Base-by-base conservation (phyloP, 2,329 filamentous ascomycete species). In the Truncatella angustata region DNA sequence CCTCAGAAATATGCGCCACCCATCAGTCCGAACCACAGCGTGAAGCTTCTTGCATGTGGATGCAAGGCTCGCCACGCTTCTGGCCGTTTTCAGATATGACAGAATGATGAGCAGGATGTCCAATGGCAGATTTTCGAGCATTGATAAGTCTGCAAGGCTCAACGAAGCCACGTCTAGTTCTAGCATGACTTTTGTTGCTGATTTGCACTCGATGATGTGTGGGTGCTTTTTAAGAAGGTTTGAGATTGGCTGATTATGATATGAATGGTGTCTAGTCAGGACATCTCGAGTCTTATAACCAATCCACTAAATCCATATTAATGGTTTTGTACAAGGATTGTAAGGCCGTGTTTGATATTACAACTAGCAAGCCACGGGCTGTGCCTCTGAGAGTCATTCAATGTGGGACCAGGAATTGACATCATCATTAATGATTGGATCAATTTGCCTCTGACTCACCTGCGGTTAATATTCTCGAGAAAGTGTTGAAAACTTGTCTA, bases 81-180 rank as follows among this genome's bases (percentile, higher is more conserved):
- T 67, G 40, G 79, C 76, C 9, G 74, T 78, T 54, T 78, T 70
- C 42, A 82, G 61, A 55, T 76, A 65, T 26, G 70, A 66, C 46
- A 81, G 56, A 10, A 82, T 64, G 54, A 79, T 70, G 54, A 79
- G 72, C 16, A 82, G 56, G 50, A 82, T 64, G 53, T 82, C 79
- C 58, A 75, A 70, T 4, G 79, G 77, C 5, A 82, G 71, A 28
- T 64, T 65, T 51, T 69, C 67, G 54, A 81, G 67, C 43, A 59
- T 70, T 37, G 63, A 52, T 12, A 55, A 52, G 46, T 60, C 53
- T 9, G 45, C 49, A 20, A 53, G 45, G 36, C 16, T 56, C 30
- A 57, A 50, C 3, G 51, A 49, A 20, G 53, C 52, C 47, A 63
- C 58, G 39, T 52, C 20, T 30, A 49, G 30, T 23, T 52, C 20